A percentile compares a stretch with the other conserved stretches of the same genome.
These are phyloP conservation scores for Pythium vanterpoolii DNA, from an alignment of 352 stramenopile genomes.

Conservation along the genomic window DNA sequence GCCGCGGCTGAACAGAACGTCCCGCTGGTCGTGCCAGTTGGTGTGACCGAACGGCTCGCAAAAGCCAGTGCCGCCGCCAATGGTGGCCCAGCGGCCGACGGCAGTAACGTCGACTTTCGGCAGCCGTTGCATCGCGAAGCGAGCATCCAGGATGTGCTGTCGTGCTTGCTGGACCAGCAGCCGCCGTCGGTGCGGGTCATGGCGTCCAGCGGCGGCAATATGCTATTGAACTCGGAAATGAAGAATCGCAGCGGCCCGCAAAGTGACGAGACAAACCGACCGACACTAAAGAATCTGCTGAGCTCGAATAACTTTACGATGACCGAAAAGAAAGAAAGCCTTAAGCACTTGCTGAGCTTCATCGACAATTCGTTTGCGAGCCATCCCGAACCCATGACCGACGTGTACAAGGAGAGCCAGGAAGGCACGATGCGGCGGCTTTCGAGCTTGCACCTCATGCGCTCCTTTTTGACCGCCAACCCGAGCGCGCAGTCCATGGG, in stretches of 20 bases:
- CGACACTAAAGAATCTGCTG: conserved; percentile 74
- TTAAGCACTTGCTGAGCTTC: conserved; percentile 76
- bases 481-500: conserved; percentile 40
- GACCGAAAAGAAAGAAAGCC: conserved; percentile 86
- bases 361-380: conserved; percentile 84
- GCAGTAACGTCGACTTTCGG: conserved; percentile 36
- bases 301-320: conserved; percentile 82
- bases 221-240: conserved; percentile 52
- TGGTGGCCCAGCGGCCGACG: background rate
- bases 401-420: conserved; percentile 80
- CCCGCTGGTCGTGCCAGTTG: conserved; percentile 15
- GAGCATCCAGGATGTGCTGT: conserved; percentile 76
- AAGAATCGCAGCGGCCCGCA: conserved; percentile 35
- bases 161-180: conserved; percentile 72
- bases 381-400: conserved; percentile 66
- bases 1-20: conserved; percentile 46
- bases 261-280: conserved; percentile 35
- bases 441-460: conserved; percentile 79
- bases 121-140: conserved; percentile 63
- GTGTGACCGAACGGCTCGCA: conserved; percentile 17
- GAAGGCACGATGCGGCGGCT: conserved; percentile 65
- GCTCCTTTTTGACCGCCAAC: conserved; percentile 61
- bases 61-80: conserved; percentile 7
- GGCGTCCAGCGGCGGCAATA: conserved; percentile 48
- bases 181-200: conserved; percentile 42